phyloP scores from a whole-genome alignment of 768 basidiomycete genomes.

The Suillus subluteus region DNA sequence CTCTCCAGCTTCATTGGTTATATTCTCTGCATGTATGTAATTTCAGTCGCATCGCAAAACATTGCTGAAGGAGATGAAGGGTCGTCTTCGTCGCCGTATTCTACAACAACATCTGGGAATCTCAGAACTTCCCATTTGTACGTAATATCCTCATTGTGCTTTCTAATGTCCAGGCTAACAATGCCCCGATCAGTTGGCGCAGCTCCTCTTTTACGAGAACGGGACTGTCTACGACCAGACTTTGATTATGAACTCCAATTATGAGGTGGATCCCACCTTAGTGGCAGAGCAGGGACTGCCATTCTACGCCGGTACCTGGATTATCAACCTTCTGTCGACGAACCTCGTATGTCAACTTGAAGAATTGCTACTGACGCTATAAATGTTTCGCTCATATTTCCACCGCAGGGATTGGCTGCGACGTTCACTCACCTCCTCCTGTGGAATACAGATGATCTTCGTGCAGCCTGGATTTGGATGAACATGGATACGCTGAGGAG shows the following conservation, averaged over 20 bases:
- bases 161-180: conserved; percentile 16
- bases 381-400: conserved; percentile 28
- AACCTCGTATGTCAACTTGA: conserved; percentile 19
- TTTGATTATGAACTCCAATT: conserved; percentile 54
- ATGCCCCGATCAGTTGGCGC: conserved; percentile 18
- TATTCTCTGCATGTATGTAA: conserved; percentile 50
- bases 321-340: conserved; percentile 21
- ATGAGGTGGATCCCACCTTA: conserved; percentile 51
- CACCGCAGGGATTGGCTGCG: conserved; percentile 47
- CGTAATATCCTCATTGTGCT: background rate
- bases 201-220: conserved; percentile 53
- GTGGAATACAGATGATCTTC: conserved; percentile 57
- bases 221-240: conserved; percentile 56
- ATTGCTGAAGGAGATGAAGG: conserved; percentile 10
- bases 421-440: conserved; percentile 54
- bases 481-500: conserved; percentile 32
- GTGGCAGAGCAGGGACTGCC: conserved; percentile 46
- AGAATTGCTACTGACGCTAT: background rate
- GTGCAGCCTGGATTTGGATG: conserved; percentile 50
- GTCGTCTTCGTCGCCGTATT: conserved; percentile 40
- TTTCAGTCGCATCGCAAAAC: no score
- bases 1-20: conserved; percentile 53
- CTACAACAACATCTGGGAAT: conserved; percentile 58
- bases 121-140: conserved; percentile 62
- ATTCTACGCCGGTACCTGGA: conserved; percentile 33